phyloP scores from a whole-genome alignment of 176 grass and related monocot species.

The Ensete glaucum region DNA sequence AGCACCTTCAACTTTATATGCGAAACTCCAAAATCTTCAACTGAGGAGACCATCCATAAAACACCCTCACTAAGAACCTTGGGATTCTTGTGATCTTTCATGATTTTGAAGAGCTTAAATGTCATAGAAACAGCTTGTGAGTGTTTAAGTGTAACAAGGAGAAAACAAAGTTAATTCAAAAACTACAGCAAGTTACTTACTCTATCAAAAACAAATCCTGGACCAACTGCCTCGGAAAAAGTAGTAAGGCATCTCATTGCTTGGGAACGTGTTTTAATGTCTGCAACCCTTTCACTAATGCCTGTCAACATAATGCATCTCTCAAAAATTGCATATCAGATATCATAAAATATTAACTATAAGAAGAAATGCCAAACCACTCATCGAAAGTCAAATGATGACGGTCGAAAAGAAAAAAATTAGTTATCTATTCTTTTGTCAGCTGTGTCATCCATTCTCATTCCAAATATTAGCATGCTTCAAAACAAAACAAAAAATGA shows the following conservation, averaged over 20 bases:
- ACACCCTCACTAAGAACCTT: conserved; percentile 95
- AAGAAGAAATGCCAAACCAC: neutral
- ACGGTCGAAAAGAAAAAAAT: too few species aligned
- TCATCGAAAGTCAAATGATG: neutral
- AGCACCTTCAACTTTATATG: conserved; percentile 92
- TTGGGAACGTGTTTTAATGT: conserved; percentile 84
- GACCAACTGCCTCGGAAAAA: conserved; percentile 89
- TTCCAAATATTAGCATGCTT: too few species aligned
- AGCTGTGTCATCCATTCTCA: too few species aligned
- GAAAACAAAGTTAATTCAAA: conserved; percentile 36
- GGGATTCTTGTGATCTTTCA: conserved; percentile 99
- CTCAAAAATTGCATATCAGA: neutral
- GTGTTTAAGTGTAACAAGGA: neutral
- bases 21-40: conserved; percentile 84
- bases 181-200: conserved; percentile 58
- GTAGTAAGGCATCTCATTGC: conserved; percentile 94
- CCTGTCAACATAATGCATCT: conserved; percentile 37
- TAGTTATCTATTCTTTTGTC: too few species aligned
- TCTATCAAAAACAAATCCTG: conserved; percentile 93
- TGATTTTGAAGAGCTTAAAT: conserved; percentile 93
- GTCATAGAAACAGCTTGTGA: conserved; percentile 21
- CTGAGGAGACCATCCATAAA: conserved; percentile 93
- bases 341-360: conserved; percentile 14
- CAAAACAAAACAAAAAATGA: too few species aligned
- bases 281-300: conserved; percentile 90